Conservation (phyloP, 179 eudicot genomes). For the Vitellaria paradoxa region DNA sequence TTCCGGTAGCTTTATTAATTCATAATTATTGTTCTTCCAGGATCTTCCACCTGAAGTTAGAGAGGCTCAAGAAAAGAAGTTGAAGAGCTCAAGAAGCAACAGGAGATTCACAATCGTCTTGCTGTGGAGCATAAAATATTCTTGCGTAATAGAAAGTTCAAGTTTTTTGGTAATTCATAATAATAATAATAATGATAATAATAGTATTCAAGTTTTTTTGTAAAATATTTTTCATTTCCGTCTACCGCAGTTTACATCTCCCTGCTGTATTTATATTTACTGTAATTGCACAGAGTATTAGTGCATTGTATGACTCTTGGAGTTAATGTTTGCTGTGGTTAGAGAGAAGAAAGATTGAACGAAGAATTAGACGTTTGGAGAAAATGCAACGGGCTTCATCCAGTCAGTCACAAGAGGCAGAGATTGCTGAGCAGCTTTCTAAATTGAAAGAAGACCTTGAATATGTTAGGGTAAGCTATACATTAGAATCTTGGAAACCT, state of each 20-base stretch:
- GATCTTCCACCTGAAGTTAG: slow-evolving; percentile 78
- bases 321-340: slow-evolving; percentile 3
- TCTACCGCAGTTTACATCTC: background rate
- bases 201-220: too few species aligned
- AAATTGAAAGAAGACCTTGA: slow-evolving; percentile 92
- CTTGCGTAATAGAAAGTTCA: slow-evolving; percentile 72
- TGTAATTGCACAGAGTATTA: background rate
- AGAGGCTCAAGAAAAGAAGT: slow-evolving; percentile 73
- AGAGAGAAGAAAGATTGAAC: slow-evolving; percentile 90
- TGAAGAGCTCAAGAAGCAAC: slow-evolving; percentile 84
- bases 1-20: background rate
- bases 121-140: slow-evolving; percentile 74
- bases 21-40: slow-evolving; percentile 27
- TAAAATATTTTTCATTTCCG: background rate
- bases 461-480: slow-evolving; percentile 79
- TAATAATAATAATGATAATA: too few species aligned
- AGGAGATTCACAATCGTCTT: slow-evolving; percentile 59
- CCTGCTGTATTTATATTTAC: background rate
- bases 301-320: background rate
- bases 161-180: slow-evolving; percentile 71
- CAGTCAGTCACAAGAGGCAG: slow-evolving; percentile 60
- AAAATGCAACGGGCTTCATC: slow-evolving; percentile 72
- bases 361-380: slow-evolving; percentile 86
- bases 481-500: background rate
- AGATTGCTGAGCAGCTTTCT: slow-evolving; percentile 56